phyloP scores from a whole-genome alignment of 768 basidiomycete species.

The Lentinus tigrinus region DNA sequence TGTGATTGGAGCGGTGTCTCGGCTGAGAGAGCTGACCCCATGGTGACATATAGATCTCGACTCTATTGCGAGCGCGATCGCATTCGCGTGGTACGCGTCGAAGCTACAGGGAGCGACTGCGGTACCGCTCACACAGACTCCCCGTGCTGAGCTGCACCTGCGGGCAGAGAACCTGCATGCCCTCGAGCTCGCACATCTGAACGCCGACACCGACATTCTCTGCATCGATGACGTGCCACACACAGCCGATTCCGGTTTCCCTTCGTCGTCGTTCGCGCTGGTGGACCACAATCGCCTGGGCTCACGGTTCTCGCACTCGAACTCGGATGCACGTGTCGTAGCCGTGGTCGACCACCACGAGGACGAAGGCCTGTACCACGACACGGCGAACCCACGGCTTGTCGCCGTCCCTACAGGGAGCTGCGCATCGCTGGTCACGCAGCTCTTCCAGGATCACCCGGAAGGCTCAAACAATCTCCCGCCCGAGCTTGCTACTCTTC shows the following conservation, averaged over 20 bases:
- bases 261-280: constrained; percentile 65
- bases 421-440: constrained; percentile 68
- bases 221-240: constrained; percentile 64
- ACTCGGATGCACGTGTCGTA: constrained; percentile 52
- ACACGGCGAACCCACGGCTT: constrained; percentile 63
- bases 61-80: constrained; percentile 81
- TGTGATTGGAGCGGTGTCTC: constrained; percentile 7
- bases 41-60: constrained; percentile 74
- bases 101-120: constrained; percentile 38
- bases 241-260: constrained; percentile 37
- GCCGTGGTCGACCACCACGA: constrained; percentile 90
- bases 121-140: constrained; percentile 73
- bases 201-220: constrained; percentile 55
- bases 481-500: constrained; percentile 69
- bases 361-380: constrained; percentile 71
- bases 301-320: constrained; percentile 38
- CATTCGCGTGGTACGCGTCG: constrained; percentile 75
- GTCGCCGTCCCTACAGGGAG: constrained; percentile 70
- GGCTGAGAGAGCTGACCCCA: background rate
- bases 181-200: constrained; percentile 56
- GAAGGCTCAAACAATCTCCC: constrained; percentile 37
- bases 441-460: constrained; percentile 28
- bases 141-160: constrained; percentile 65
- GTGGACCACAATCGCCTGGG: constrained; percentile 88
- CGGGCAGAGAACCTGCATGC: constrained; percentile 89